These are phyloP conservation scores for Cryptococcus sp. DNA, from an alignment of 1,284 basidiomycete genomes.

Conservation along the genomic window DNA sequence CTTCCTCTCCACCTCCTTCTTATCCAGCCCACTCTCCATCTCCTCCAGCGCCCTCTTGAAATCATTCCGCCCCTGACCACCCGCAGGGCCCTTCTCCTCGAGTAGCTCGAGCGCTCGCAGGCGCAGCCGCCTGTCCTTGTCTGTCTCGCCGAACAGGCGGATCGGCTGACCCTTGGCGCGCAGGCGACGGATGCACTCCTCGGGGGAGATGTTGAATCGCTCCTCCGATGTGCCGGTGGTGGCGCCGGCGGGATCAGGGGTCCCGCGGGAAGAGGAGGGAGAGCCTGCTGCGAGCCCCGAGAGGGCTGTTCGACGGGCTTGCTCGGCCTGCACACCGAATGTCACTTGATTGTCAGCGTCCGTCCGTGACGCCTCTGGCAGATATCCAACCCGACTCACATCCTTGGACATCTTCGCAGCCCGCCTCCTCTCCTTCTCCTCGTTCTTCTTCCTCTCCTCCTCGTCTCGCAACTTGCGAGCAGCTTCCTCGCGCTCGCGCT, in stretches of 20 bases:
- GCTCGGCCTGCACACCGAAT: constrained; percentile 23
- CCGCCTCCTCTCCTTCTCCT: constrained; percentile 37
- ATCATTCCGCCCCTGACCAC: constrained; percentile 63
- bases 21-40: constrained; percentile 63
- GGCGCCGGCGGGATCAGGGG: constrained; percentile 35
- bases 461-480: constrained; percentile 57
- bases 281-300: constrained; percentile 21
- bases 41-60: constrained; percentile 91
- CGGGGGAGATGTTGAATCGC: constrained; percentile 86
- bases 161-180: constrained; percentile 91
- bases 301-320: constrained; percentile 27
- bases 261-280: constrained; percentile 17
- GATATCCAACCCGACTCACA: constrained; percentile 43
- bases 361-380: constrained; percentile 17
- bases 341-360: not conserved
- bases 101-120: constrained; percentile 90
- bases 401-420: constrained; percentile 36
- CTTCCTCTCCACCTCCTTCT: constrained; percentile 63
- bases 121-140: constrained; percentile 85
- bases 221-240: constrained; percentile 34
- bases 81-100: constrained; percentile 66
- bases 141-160: constrained; percentile 88
- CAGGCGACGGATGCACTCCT: constrained; percentile 84
- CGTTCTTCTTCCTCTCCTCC: constrained; percentile 44
- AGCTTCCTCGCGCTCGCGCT: constrained; percentile 62